These are phyloP conservation scores for Salvia miltiorrhiza DNA, from an alignment of 257 asterid genomes.

Conservation along the genomic window DNA sequence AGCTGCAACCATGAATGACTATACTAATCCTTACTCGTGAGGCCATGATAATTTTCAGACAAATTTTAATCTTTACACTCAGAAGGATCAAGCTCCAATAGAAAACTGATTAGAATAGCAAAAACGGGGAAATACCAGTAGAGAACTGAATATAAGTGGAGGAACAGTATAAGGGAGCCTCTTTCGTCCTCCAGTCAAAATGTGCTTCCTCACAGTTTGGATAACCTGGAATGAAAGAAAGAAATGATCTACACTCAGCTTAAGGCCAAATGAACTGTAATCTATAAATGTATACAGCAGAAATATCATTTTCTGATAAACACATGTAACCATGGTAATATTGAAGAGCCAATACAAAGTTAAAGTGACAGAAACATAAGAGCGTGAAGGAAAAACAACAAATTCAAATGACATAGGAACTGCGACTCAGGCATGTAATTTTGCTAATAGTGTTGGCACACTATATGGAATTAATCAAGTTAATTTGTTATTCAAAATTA, in stretches of 20 bases:
- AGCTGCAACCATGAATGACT: slow-evolving; percentile 16
- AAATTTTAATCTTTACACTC: slow-evolving; percentile 1
- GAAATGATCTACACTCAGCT: background rate
- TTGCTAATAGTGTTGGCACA: background rate
- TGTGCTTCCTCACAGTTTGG: slow-evolving; percentile 77
- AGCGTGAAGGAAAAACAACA: background rate
- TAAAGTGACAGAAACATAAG: background rate
- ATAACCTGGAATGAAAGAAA: slow-evolving; percentile 53
- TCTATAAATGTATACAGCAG: background rate
- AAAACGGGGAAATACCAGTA: slow-evolving; percentile 57
- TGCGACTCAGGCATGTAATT: background rate
- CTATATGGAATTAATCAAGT: background rate
- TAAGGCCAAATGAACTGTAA: slow-evolving; percentile 12
- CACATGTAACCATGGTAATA: background rate
- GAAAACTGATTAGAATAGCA: slow-evolving; percentile 14
- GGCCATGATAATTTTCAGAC: slow-evolving; percentile 11
- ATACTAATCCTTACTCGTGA: slow-evolving; percentile 12
- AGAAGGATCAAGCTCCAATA: slow-evolving; percentile 17
- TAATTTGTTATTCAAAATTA: background rate
- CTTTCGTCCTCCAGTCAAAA: slow-evolving; percentile 82
- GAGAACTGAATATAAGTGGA: slow-evolving; percentile 79
- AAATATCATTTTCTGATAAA: slow-evolving; percentile 7
- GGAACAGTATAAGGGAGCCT: slow-evolving; percentile 91
- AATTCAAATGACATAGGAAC: background rate
- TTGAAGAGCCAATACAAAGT: background rate